A percentile compares a stretch with the other conserved stretches of the same genome.
Conservation (phyloP, 2,329 filamentous ascomycete genomes). For the Nothopassalora personata region DNA sequence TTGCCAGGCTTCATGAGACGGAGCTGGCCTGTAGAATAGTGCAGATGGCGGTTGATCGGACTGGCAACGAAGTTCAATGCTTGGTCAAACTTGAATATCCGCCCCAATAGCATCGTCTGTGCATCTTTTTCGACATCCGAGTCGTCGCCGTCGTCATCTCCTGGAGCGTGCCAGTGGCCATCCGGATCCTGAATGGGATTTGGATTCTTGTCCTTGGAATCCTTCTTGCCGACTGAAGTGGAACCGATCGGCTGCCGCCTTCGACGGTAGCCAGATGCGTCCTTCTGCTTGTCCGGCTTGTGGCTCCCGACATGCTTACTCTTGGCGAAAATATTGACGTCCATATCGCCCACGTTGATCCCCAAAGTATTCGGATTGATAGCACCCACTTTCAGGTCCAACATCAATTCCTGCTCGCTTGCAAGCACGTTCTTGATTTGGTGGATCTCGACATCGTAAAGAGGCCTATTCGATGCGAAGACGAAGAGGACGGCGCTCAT, state of each 20-base stretch:
- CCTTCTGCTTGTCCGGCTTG: constrained; percentile 5
- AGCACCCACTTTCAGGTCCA: constrained; percentile 82
- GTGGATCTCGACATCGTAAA: constrained; percentile 70
- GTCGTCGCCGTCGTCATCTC: constrained; percentile 42
- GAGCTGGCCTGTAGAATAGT: constrained; percentile 74
- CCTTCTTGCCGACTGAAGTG: neutral
- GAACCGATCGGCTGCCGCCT: neutral
- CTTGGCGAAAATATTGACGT: constrained; percentile 91
- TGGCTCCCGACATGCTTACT: constrained; percentile 71
- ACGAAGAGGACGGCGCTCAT: constrained; percentile 85
- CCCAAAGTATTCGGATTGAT: constrained; percentile 91
- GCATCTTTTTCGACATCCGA: constrained; percentile 52
- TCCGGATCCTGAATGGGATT: constrained; percentile 22
- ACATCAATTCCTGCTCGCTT: constrained; percentile 90
- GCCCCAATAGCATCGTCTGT: constrained; percentile 87
- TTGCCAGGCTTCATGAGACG: constrained; percentile 81
- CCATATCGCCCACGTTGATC: constrained; percentile 77
- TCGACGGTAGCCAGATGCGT: neutral
- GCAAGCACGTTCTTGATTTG: constrained; percentile 86
- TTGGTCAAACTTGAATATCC: constrained; percentile 80
- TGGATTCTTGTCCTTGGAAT: constrained; percentile 6
- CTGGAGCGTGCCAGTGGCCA: constrained; percentile 24
- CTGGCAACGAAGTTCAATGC: constrained; percentile 84
- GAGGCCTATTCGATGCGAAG: constrained; percentile 83
- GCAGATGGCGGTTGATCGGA: constrained; percentile 69